Percentiles rank a stretch among this genome's conserved stretches.
Conservation (phyloP, 1,284 basidiomycete genomes). For the Sanghuangporus baumii region DNA sequence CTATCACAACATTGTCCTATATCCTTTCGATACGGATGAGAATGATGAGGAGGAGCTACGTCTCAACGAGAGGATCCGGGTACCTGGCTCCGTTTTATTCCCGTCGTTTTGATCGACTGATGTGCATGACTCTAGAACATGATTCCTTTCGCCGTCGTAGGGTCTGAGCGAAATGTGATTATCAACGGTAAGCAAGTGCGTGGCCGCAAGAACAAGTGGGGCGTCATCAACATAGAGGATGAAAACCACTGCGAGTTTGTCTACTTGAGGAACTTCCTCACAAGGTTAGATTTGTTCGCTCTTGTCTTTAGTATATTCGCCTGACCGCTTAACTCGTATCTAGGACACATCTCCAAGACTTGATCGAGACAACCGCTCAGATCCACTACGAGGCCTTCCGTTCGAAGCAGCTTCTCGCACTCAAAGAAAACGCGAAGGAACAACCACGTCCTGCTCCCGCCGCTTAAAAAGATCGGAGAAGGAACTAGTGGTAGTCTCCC, state of each 20-base stretch:
- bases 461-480: conserved; percentile 5
- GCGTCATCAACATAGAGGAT: conserved; percentile 97
- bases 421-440: conserved; percentile 75
- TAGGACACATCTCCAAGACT: conserved; percentile 94
- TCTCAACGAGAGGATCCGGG: conserved; percentile 88
- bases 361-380: conserved; percentile 98
- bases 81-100: conserved; percentile 33
- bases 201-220: conserved; percentile 96
- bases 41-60: conserved; percentile 89
- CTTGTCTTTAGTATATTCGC: background rate
- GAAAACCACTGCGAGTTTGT: conserved; percentile 97
- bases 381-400: conserved; percentile 99
- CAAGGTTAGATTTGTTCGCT: conserved; percentile 46
- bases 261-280: conserved; percentile 95
- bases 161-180: conserved; percentile 90
- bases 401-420: conserved; percentile 90
- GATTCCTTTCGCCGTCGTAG: conserved; percentile 96
- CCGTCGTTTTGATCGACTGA: conserved; percentile 3
- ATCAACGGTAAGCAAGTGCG: conserved; percentile 95
- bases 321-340: background rate
- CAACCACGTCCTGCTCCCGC: conserved; percentile 10
- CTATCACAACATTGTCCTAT: conserved; percentile 90
- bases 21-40: conserved; percentile 97
- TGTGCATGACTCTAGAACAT: conserved; percentile 52
- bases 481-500: background rate